A percentile compares a stretch with the other conserved stretches of the same genome.
phyloP scores from a whole-genome alignment of 306 rosid species.

The Dicorynia guianensis region DNA sequence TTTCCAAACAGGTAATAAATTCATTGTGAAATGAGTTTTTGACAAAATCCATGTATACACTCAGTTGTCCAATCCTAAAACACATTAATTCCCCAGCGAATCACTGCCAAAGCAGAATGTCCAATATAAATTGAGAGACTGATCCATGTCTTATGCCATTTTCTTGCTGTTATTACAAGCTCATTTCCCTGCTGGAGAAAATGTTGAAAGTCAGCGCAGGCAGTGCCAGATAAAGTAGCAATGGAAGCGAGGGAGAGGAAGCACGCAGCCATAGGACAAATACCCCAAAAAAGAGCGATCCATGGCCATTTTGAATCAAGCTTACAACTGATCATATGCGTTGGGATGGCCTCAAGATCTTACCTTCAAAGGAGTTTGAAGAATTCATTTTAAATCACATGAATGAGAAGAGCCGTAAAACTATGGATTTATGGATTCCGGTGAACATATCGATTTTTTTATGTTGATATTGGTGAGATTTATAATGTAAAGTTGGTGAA shows the following conservation, averaged over 20 bases:
- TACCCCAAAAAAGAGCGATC: background rate
- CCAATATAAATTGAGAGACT: conserved; percentile 20
- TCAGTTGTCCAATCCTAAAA: background rate
- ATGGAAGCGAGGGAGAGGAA: conserved; percentile 28
- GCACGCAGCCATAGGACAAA: background rate
- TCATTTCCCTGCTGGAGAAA: conserved; percentile 17
- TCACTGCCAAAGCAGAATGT: conserved; percentile 9
- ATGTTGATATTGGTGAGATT: conserved; percentile 60
- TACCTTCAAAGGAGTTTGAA: conserved; percentile 53
- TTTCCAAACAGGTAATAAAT: too few relatives aligned
- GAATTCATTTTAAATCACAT: conserved; percentile 48
- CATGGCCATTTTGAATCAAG: conserved; percentile 59
- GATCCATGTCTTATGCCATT: background rate
- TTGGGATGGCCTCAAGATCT: conserved; percentile 59
- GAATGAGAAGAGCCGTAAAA: conserved; percentile 48
- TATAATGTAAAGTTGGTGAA: conserved; percentile 53
- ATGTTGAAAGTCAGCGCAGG: conserved; percentile 28
- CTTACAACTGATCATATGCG: conserved; percentile 46
- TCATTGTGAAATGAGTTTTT: conserved; percentile 20
- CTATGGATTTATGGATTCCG: conserved; percentile 53
- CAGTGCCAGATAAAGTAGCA: background rate
- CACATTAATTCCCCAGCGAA: too few relatives aligned
- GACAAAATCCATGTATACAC: conserved; percentile 37
- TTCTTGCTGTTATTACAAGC: background rate
- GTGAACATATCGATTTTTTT: conserved; percentile 48